A percentile compares a stretch with the other conserved stretches of the same genome.
phyloP scores from a whole-genome alignment of 768 basidiomycete species.

The Cytidiella melzeri region DNA sequence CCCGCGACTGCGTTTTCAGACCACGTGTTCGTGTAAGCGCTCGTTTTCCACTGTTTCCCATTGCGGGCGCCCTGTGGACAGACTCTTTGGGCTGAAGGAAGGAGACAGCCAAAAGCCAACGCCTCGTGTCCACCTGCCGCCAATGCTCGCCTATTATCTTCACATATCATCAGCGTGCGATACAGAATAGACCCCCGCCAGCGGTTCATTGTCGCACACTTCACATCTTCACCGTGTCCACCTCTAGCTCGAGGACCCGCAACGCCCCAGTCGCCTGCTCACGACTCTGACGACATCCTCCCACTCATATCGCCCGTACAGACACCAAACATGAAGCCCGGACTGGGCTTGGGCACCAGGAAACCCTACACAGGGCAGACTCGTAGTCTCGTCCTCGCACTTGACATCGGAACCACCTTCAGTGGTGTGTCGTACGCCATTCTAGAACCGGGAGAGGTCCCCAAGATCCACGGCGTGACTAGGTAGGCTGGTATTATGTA shows the following conservation, averaged over 20 bases:
- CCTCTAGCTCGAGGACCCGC: not conserved
- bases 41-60: constrained; percentile 1
- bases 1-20: constrained; percentile 1
- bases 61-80: constrained; percentile 2
- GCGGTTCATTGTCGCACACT: not conserved
- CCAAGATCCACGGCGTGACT: constrained; percentile 77
- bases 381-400: constrained; percentile 67
- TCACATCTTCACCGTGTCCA: not conserved
- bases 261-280: constrained; percentile 6
- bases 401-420: constrained; percentile 81
- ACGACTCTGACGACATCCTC: constrained; percentile 7
- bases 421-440: constrained; percentile 82
- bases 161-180: not conserved
- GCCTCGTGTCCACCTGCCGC: constrained; percentile 11
- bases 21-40: constrained; percentile 5
- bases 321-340: constrained; percentile 38
- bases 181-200: not conserved
- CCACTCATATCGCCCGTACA: constrained; percentile 4
- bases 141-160: not conserved
- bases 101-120: constrained; percentile 5
- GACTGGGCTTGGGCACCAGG: constrained; percentile 45
- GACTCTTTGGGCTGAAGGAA: not conserved
- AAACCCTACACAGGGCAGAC: constrained; percentile 64
- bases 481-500: constrained; percentile 36
- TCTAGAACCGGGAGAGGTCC: constrained; percentile 74